A percentile compares a stretch with the other conserved stretches of the same genome.
Conservation (phyloP, 2,329 filamentous ascomycete genomes). For the Arthrobotrys sinensis region DNA sequence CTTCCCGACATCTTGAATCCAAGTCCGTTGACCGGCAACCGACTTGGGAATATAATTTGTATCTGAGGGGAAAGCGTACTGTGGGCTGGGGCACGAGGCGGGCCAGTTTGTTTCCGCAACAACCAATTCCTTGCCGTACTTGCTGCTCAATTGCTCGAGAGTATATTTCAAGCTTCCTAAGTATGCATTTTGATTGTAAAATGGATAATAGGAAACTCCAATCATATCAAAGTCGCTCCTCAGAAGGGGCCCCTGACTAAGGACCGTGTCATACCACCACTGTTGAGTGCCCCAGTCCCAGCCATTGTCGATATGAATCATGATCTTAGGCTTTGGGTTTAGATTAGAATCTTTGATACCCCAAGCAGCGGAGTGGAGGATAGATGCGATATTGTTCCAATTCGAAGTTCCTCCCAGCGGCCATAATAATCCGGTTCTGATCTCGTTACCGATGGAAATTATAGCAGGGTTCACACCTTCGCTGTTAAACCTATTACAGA, state of each 20-base stretch:
- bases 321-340: slow-evolving; percentile 75
- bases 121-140: slow-evolving; percentile 74
- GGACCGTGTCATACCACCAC: slow-evolving; percentile 76
- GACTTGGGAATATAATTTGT: slow-evolving; percentile 65
- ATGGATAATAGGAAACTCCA: slow-evolving; percentile 82
- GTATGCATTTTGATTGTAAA: slow-evolving; percentile 68
- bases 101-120: slow-evolving; percentile 82
- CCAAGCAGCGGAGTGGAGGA: slow-evolving; percentile 76
- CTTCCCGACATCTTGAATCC: slow-evolving; percentile 74
- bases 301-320: slow-evolving; percentile 83
- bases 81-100: slow-evolving; percentile 72
- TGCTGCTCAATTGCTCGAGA: slow-evolving; percentile 40
- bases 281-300: slow-evolving; percentile 79
- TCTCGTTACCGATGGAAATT: slow-evolving; percentile 82
- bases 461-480: slow-evolving; percentile 73
- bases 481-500: slow-evolving; percentile 70
- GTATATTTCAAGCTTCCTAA: slow-evolving; percentile 40
- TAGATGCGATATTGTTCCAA: slow-evolving; percentile 74
- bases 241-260: slow-evolving; percentile 71
- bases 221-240: slow-evolving; percentile 78
- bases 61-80: slow-evolving; percentile 72
- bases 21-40: slow-evolving; percentile 75
- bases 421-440: slow-evolving; percentile 78
- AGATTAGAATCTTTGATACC: slow-evolving; percentile 77
- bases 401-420: slow-evolving; percentile 74